Percentiles rank a stretch among this genome's conserved stretches.
These are phyloP conservation scores for Exophiala xenobiotica DNA, from an alignment of 2,329 filamentous ascomycete genomes.

Conservation along the genomic window DNA sequence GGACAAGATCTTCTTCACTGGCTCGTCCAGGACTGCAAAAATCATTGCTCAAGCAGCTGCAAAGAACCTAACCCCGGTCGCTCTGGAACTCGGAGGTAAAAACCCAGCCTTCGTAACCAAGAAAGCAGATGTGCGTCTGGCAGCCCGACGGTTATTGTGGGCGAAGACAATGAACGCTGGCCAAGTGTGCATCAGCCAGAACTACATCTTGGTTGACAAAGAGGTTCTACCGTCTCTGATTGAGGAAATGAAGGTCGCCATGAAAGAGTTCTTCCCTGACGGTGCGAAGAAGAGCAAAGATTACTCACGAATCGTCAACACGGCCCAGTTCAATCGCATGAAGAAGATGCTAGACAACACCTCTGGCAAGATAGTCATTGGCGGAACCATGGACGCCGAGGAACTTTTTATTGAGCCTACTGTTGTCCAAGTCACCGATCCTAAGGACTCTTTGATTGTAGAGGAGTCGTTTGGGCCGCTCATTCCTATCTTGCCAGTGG, in stretches of 20 bases:
- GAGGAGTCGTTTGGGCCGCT: constrained; percentile 94
- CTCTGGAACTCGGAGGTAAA: constrained; percentile 83
- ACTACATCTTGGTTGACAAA: constrained; percentile 83
- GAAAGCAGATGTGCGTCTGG: constrained; percentile 74
- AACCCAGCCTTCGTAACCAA: constrained; percentile 93
- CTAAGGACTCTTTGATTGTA: constrained; percentile 72
- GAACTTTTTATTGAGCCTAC: constrained; percentile 88
- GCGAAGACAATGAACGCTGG: constrained; percentile 83
- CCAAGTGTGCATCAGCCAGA: constrained; percentile 89
- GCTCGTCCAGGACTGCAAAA: constrained; percentile 72
- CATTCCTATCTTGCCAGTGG: constrained; percentile 75
- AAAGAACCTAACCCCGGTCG: constrained; percentile 80
- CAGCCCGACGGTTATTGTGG: constrained; percentile 83
- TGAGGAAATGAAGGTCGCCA: constrained; percentile 67
- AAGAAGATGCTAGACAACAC: constrained; percentile 88
- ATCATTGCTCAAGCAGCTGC: constrained; percentile 90
- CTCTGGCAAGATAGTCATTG: constrained; percentile 80
- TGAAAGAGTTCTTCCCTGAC: constrained; percentile 78
- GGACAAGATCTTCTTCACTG: constrained; percentile 98
- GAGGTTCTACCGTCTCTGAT: constrained; percentile 71
- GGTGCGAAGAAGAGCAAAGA: constrained; percentile 77
- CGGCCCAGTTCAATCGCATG: constrained; percentile 73
- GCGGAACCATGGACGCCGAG: constrained; percentile 76
- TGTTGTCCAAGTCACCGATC: constrained; percentile 75
- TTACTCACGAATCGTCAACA: constrained; percentile 77